Base-by-base conservation (phyloP, 768 basidiomycete species). In the Lentinus brumalis region DNA sequence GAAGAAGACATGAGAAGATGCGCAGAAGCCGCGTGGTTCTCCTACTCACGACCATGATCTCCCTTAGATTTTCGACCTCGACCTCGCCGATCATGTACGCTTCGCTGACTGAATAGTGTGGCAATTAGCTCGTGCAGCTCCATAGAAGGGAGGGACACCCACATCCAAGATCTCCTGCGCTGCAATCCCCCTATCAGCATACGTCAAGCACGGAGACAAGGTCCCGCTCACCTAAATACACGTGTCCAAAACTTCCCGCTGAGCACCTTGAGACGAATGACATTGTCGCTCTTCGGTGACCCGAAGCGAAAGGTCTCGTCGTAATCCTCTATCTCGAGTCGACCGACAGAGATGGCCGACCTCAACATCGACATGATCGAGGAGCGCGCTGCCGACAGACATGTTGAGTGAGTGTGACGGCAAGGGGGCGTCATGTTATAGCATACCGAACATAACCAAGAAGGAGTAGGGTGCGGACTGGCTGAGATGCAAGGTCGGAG, bases 11-110 rank as follows among this genome's bases (percentile, higher is more conserved):
- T 49, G 46, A 49, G 46, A 49, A 49, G 46, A 29, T 26, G 46
- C 6, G 46, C 46, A 4, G 46, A 47, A 47, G 46, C 46, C n/a
- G n/a, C 46, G 40, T 26, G 38, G 46, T n/a, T 52, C 35, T 11
- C 7, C 38, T 35, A 65, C 72, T 61, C 53, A 71, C 74, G 50
- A 71, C 69, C 70, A 75, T 72, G 52, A 73, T 65, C 16, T 61
- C 67, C 56, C 68, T 68, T 45, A 76, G 64, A 56, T 73, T 66
- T 57, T 71, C 66, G 18, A 74, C 64, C 41, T 73, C 57, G 40
- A 76, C 65, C 44, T 74, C 71, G n/a, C 73, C 73, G 46, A 71
- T 63, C 68, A 76, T 75, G 64, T 74, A 76, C 5, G 75, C 72
- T 64, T 76, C 75, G 60, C 75, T 74, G 57, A 76, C 75, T 76